A percentile compares a stretch with the other conserved stretches of the same genome.
Evolutionary conservation across 441 rosid genomes (phyloP).

Genomic region (Brassica hybrid): DNA sequence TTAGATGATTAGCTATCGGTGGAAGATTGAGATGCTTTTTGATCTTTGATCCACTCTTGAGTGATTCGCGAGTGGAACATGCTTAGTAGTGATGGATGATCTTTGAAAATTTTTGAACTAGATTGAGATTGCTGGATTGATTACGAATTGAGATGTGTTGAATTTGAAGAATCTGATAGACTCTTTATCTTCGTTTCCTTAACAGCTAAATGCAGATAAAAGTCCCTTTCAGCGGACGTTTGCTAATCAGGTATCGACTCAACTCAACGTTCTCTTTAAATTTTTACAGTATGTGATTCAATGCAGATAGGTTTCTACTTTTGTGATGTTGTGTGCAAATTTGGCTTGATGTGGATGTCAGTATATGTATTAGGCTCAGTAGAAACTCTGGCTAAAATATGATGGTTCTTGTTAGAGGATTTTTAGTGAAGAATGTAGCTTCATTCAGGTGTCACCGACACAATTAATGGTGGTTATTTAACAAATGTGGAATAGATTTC

Average conservation of each 20-base stretch:
- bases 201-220: constrained; percentile 86
- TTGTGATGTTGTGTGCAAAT: too few relatives aligned
- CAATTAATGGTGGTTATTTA: not conserved
- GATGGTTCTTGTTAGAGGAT: not conserved
- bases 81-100: constrained; percentile 13
- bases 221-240: constrained; percentile 95
- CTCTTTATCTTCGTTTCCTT: constrained; percentile 29
- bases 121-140: too few relatives aligned
- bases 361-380: too few relatives aligned
- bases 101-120: constrained; percentile 17
- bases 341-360: too few relatives aligned
- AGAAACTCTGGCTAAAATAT: not conserved
- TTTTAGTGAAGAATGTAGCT: not conserved
- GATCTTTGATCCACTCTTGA: constrained; percentile 24
- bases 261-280: constrained; percentile 14
- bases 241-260: constrained; percentile 78
- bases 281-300: not conserved
- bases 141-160: too few relatives aligned
- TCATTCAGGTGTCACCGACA: constrained; percentile 15
- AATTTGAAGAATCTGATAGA: constrained; percentile 27
- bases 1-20: constrained; percentile 30
- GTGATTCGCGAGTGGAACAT: constrained; percentile 30
- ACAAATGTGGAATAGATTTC: not conserved
- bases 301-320: constrained; percentile 4
- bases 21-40: constrained; percentile 17